phyloP scores from a whole-genome alignment of 768 basidiomycete species.

The Trametes coccinea region DNA sequence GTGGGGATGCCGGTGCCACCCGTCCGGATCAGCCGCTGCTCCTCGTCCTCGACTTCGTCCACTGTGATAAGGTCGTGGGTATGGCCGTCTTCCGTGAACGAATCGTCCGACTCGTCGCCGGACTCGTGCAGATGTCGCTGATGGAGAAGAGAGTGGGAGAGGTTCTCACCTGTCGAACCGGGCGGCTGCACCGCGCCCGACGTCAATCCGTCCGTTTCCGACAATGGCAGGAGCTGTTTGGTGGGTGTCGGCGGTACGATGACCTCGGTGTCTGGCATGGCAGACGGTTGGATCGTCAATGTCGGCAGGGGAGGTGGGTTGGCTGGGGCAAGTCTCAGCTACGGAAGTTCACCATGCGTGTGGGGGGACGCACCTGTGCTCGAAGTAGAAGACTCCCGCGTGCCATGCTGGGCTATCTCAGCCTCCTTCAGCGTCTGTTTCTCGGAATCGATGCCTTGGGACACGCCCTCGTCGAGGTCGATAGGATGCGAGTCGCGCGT shows the following conservation, averaged over 20 bases:
- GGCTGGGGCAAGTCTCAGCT: constrained; percentile 7
- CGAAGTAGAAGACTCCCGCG: constrained; percentile 25
- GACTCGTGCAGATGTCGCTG: constrained; percentile 36
- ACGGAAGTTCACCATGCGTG: background rate
- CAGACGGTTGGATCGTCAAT: constrained; percentile 22
- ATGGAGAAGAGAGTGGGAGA: constrained; percentile 32
- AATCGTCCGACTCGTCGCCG: constrained; percentile 54
- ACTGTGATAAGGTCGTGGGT: constrained; percentile 50
- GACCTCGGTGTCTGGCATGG: constrained; percentile 36
- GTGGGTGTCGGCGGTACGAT: constrained; percentile 51
- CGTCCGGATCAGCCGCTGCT: constrained; percentile 81
- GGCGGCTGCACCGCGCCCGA: constrained; percentile 92
- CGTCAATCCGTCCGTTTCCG: constrained; percentile 84
- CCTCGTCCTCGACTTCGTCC: constrained; percentile 77
- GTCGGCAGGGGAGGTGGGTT: constrained; percentile 15
- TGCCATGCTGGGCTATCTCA: constrained; percentile 19
- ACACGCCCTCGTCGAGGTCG: constrained; percentile 34
- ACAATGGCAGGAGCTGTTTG: constrained; percentile 50
- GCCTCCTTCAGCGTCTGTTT: constrained; percentile 24
- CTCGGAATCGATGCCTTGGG: constrained; percentile 33
- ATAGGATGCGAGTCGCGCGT: constrained; percentile 52
- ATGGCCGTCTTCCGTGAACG: constrained; percentile 67
- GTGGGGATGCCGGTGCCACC: constrained; percentile 94
- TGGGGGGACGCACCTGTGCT: constrained; percentile 21
- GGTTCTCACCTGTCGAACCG: constrained; percentile 64